phyloP scores from a whole-genome alignment of 2,329 filamentous ascomycete genomes.

The Colletotrichum godetiae region DNA sequence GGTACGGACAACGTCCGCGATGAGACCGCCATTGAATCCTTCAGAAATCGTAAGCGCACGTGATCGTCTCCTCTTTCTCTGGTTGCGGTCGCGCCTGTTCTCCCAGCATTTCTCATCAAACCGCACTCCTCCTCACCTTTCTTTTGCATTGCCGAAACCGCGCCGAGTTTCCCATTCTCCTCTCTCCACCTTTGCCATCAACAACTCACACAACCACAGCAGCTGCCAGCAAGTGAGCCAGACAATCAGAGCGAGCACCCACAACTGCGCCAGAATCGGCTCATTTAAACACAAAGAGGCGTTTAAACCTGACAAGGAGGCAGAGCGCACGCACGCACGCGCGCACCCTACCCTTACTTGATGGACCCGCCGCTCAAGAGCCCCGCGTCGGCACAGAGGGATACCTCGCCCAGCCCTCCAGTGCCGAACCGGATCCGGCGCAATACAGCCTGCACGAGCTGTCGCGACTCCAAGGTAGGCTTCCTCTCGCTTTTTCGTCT shows the following conservation, averaged over 20 bases:
- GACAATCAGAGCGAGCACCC: background rate
- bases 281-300: conserved; percentile 1
- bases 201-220: conserved; percentile 11
- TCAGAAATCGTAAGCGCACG: conserved; percentile 13
- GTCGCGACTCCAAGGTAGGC: conserved; percentile 51
- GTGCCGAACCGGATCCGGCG: conserved; percentile 42
- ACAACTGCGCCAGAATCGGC: conserved; percentile 8
- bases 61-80: conserved; percentile 8
- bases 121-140: conserved; percentile 2
- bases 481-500: background rate
- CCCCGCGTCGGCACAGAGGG: conserved; percentile 26
- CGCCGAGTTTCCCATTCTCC: conserved; percentile 15
- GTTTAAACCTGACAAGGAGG: background rate
- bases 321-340: conserved; percentile 12
- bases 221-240: background rate
- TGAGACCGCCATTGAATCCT: background rate
- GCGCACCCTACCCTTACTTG: conserved; percentile 14
- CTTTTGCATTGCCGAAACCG: conserved; percentile 31
- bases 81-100: background rate
- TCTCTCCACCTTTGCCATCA: conserved; percentile 20
- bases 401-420: conserved; percentile 26
- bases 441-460: conserved; percentile 46
- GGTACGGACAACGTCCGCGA: background rate
- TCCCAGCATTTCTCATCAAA: conserved; percentile 2
- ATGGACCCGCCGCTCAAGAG: conserved; percentile 34